Percentiles rank a stretch among this genome's conserved stretches.
These are phyloP conservation scores for Candida michaelii DNA, from an alignment of 805 yeast genomes.

Conservation along the genomic window DNA sequence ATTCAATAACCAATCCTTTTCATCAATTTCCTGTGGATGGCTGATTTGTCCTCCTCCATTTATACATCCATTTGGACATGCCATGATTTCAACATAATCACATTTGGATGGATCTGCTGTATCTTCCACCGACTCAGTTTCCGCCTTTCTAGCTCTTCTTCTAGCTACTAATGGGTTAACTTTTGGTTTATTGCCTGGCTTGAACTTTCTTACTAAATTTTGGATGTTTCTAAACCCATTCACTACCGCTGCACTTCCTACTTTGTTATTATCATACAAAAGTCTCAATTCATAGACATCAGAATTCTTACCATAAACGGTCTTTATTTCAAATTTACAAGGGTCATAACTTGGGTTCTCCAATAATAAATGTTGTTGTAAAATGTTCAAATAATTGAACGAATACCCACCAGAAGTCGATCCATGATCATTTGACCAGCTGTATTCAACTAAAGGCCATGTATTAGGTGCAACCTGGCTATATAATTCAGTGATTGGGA, in stretches of 20 bases:
- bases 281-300: conserved; percentile 74
- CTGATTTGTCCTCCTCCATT: conserved; percentile 94
- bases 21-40: conserved; percentile 36
- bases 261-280: conserved; percentile 33
- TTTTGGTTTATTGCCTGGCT: conserved; percentile 30
- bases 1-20: conserved; percentile 46
- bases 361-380: conserved; percentile 26
- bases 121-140: too few relatives aligned
- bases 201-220: conserved; percentile 82
- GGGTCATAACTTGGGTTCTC: conserved; percentile 18
- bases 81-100: conserved; percentile 93
- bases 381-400: conserved; percentile 55
- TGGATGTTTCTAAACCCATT: conserved; percentile 96
- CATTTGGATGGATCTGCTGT: conserved; percentile 62
- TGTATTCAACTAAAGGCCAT: conserved; percentile 60
- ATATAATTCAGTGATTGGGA: conserved; percentile 22
- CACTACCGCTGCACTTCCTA: conserved; percentile 61
- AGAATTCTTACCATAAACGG: conserved; percentile 65
- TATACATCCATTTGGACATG: conserved; percentile 97
- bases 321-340: conserved; percentile 29
- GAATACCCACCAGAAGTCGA: conserved; percentile 91
- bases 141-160: conserved; percentile 39
- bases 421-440: conserved; percentile 78
- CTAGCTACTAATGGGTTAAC: conserved; percentile 43
- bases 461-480: conserved; percentile 47